A percentile compares a stretch with the other conserved stretches of the same genome.
These are phyloP conservation scores for Aspergillus sp. DNA, from an alignment of 2,329 filamentous ascomycete species.

Conservation along the genomic window DNA sequence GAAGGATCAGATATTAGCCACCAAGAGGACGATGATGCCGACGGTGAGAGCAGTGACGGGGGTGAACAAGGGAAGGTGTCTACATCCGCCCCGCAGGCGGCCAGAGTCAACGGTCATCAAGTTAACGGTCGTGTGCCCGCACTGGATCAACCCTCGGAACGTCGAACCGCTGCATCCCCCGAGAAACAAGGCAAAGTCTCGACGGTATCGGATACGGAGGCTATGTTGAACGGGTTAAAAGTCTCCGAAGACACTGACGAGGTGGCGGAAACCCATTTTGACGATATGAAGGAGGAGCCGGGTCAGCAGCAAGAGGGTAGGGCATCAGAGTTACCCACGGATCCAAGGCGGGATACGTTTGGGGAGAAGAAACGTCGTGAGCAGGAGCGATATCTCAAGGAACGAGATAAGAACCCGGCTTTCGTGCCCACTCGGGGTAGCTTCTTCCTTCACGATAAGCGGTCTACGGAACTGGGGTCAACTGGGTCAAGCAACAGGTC, in stretches of 20 bases:
- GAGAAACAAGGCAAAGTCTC: constrained; percentile 27
- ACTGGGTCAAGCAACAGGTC: constrained; percentile 61
- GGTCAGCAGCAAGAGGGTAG: constrained; percentile 20
- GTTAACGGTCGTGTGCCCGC: constrained; percentile 22
- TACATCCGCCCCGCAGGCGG: constrained; percentile 12
- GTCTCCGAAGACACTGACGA: constrained; percentile 34
- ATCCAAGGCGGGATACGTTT: constrained; percentile 46
- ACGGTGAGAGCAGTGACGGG: constrained; percentile 51
- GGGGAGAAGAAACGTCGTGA: constrained; percentile 70
- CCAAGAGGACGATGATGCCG: constrained; percentile 51
- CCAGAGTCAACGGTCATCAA: constrained; percentile 16
- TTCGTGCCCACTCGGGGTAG: constrained; percentile 90
- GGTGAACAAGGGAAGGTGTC: constrained; percentile 46
- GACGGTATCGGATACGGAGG: constrained; percentile 48
- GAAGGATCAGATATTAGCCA: constrained; percentile 52
- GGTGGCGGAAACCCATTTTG: constrained; percentile 43
- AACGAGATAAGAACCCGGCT: constrained; percentile 78
- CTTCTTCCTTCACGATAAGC: constrained; percentile 96
- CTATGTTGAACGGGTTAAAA: constrained; percentile 53
- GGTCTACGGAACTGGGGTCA: constrained; percentile 64
- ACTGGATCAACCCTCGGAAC: constrained; percentile 21
- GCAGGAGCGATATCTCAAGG: constrained; percentile 83
- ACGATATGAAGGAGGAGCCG: constrained; percentile 32
- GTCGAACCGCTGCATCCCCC: constrained; percentile 26
- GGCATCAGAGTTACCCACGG: constrained; percentile 32